Evolutionary conservation across 176 grass and related monocot species (phyloP).

Genomic region (Zoysia japonica): DNA sequence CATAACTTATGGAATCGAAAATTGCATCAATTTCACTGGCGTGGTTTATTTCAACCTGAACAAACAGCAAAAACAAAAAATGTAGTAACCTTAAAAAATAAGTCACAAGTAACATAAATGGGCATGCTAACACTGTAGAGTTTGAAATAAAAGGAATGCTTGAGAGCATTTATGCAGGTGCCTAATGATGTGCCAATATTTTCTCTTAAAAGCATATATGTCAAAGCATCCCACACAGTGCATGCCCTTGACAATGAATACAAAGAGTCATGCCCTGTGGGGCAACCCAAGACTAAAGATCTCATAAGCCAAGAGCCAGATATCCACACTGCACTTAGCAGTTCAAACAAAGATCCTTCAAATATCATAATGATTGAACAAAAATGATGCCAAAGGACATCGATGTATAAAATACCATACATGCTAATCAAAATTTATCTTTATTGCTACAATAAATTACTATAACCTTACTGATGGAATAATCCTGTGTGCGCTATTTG

Average conservation of each 20-base stretch:
- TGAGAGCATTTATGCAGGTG: not conserved
- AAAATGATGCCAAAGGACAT: constrained; percentile 2
- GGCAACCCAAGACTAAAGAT: not conserved
- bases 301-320: not conserved
- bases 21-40: constrained; percentile 88
- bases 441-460: not conserved
- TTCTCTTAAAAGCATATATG: not conserved
- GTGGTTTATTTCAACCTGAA: constrained; percentile 83
- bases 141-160: constrained; percentile 16
- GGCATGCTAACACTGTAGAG: constrained; percentile 2
- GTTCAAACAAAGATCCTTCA: not conserved
- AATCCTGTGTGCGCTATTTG: too few species aligned
- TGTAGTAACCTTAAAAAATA: not conserved
- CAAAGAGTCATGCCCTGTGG: not conserved
- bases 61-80: not conserved
- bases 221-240: not conserved
- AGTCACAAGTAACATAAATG: constrained; percentile 4
- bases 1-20: constrained; percentile 94
- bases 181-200: not conserved
- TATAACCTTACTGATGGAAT: not conserved
- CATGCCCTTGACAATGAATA: not conserved
- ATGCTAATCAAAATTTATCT: constrained; percentile 1
- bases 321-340: not conserved
- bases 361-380: constrained; percentile 10
- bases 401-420: constrained; percentile 1